Evolutionary conservation across 441 rosid genomes (phyloP), one percentile per base, ranked within the genome.

Genomic region (Syzygium syzygioides): DNA sequence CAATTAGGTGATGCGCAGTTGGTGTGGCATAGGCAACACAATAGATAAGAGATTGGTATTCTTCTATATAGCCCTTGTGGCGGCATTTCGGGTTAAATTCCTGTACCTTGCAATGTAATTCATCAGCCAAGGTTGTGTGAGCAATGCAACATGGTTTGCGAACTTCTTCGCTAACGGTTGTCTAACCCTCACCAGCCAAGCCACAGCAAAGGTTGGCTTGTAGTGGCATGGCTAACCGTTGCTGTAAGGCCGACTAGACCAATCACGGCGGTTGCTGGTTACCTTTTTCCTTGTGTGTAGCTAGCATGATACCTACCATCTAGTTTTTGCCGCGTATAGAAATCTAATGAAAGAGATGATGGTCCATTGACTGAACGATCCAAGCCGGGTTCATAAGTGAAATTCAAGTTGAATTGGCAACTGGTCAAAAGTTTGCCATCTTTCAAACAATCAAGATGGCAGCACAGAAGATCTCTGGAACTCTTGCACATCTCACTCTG

Each of bases 21-120:
- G 50, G 50, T 2, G 4, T 71, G 4, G 3, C 28, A 1, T 5
- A 0, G 0, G 4, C 5, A 0, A 23, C n/a, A 0, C 5, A 45
- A 37, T 9, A 20, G 9, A 71, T 71, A 37, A 37, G 80, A 71
- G 15, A 10, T 37, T 37, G 52, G 17, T 71, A 37, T 71, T 37
- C 83, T 20, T 71, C n/a, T 37, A 71, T 20, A 0, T 23, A 71
- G 80, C 80, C 28, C 17, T 71, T 20, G 50, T 4, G 34, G 50
- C 15, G 9, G 80, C 80, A 20, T 71, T 23, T 11, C 1, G 20
- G 52, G 83, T 71, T 20, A 23, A 71, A 41, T 28, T 37, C 83
- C n/a, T 37, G 83, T 37, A 71, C n/a, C 3, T 4, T 41, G 83
- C 83, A 20, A 6, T 37, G 28, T 71, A 71, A 23, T 0, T 37